These are phyloP conservation scores for Fusarium metavorans DNA, from an alignment of 2,329 filamentous ascomycete genomes.

Conservation along the genomic window DNA sequence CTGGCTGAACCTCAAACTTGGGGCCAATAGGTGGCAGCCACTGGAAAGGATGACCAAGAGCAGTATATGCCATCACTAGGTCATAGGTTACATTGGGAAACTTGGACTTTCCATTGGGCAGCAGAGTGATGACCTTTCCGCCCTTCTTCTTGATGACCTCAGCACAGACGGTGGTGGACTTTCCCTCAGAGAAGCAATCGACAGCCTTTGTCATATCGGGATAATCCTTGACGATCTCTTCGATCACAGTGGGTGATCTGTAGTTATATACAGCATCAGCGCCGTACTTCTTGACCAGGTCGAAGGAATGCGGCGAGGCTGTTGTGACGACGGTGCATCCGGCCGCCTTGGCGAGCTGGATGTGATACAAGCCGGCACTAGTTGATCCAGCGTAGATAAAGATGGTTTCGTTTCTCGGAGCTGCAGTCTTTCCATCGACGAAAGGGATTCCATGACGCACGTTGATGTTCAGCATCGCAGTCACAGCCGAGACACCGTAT, in stretches of 20 bases:
- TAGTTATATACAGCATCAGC: conserved; percentile 59
- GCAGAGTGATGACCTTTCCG: conserved; percentile 46
- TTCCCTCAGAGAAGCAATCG: conserved; percentile 49
- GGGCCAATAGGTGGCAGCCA: conserved; percentile 45
- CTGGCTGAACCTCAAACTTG: conserved; percentile 44
- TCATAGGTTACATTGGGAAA: conserved; percentile 35
- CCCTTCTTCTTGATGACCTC: conserved; percentile 39
- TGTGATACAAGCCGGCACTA: conserved; percentile 58
- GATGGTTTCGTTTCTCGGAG: conserved; percentile 43
- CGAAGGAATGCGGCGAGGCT: conserved; percentile 56
- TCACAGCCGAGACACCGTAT: conserved; percentile 37
- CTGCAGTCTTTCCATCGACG: neutral
- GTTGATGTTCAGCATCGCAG: conserved; percentile 43
- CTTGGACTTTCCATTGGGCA: conserved; percentile 36
- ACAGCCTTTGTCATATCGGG: conserved; percentile 46
- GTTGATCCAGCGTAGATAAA: conserved; percentile 63
- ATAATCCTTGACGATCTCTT: conserved; percentile 32
- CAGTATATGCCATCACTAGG: conserved; percentile 42
- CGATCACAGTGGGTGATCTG: conserved; percentile 21
- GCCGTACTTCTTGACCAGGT: conserved; percentile 56
- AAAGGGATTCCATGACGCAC: conserved; percentile 40
- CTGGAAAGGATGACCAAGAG: conserved; percentile 41
- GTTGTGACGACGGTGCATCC: conserved; percentile 60
- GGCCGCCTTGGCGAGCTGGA: conserved; percentile 57
- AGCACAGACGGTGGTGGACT: conserved; percentile 46